Base-by-base conservation (phyloP, 176 grass and related monocot species). In the Musa troglodytarum region DNA sequence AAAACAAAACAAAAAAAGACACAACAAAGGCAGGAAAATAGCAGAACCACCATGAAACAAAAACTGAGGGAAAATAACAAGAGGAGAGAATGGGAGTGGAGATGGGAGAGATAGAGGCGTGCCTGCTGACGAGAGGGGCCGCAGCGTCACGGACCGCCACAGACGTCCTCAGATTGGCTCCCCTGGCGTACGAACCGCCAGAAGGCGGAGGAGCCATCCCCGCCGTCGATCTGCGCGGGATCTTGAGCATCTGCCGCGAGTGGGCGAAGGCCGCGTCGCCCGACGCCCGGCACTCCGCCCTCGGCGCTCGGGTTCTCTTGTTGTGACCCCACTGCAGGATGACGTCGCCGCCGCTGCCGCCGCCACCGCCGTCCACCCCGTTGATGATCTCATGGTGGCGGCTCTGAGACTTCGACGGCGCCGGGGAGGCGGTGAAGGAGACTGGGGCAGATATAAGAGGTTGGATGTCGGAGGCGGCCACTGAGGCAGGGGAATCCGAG, bases 321-420 rank as follows among this genome's bases (percentile, higher is more conserved):
- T 90, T 90, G 16, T 88, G 85, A 8, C 91, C 88, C 83, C 92
- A 95, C 78, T 86, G 88, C 25, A 94, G 88, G 12, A 82, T 78
- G 11, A 86, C 10, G 74, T 95, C 88, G 20, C 85, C 50, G 9
- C 14, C 79, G 34, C 76, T 80, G 22, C 22, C 10, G 74, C 91
- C 88, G 20, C 85, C 50, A 6, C 14, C 79, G 6, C 68, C 52
- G 19, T 50, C 25, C 77, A 50, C 21, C 49, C 25, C 52, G 26
- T 52, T 49, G 69, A 21, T 66, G 9, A 7, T 57, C 0, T 34
- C 43, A 19, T 69, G 67, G 67, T 49, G 25, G 14, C 49, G 25
- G 67, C 16, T 75, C 24, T n/a, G 24, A 54, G 13, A 16, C 22
- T 49, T 22, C 25, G 6, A 25, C 54, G 28, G 15, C 28, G 28